Base-by-base conservation (phyloP, 2,329 filamentous ascomycete genomes). In the Aspergillus transmontanensis region DNA sequence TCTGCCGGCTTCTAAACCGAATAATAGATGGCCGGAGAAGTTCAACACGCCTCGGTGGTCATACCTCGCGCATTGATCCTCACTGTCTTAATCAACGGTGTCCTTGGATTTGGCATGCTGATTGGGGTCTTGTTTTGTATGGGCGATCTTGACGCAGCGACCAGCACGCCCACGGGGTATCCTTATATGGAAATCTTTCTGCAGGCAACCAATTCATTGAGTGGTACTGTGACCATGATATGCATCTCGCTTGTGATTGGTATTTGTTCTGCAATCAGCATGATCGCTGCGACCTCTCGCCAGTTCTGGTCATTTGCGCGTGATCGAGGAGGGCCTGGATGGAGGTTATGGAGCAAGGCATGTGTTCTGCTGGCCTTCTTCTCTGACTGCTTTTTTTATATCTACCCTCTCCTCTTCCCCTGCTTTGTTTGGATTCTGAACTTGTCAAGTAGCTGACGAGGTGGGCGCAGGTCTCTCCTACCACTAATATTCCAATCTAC, bases 171-270 rank as follows among this genome's bases (percentile, higher is more conserved):
- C 21, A 78, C 78, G 12, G 73, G 72, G 14, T 77, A 76, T 59
- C 76, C 77, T 0, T 80, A 77, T 53, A 76, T 80, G 51, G 69
- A 75, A 34, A 71, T 76, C 34, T 85, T 88, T 67, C 75, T 75
- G 61, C 69, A 82, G 61, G 80, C 79, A 51, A 82, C 81, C 1
- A 66, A 72, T 21, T 83, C 78, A 28, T 71, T 76, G 21, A 75
- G 73, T 0, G 73, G 73, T 1, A 66, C 74, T 1, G 71, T 71
- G 4, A 58, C 68, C 14, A 72, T 78, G 66, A 71, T 71, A 6
- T 67, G 69, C 6, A 68, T 79, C 36, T 60, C 10, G 66, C 28
- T 7, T 9, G 50, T 21, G 23, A 23, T 77, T 23, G 63, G 63
- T n/a, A 68, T 73, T 36, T 73, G 71, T 34, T 72, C 71, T 26